Base-by-base conservation (phyloP, 768 basidiomycete genomes). In the Trametes sanguinea region DNA sequence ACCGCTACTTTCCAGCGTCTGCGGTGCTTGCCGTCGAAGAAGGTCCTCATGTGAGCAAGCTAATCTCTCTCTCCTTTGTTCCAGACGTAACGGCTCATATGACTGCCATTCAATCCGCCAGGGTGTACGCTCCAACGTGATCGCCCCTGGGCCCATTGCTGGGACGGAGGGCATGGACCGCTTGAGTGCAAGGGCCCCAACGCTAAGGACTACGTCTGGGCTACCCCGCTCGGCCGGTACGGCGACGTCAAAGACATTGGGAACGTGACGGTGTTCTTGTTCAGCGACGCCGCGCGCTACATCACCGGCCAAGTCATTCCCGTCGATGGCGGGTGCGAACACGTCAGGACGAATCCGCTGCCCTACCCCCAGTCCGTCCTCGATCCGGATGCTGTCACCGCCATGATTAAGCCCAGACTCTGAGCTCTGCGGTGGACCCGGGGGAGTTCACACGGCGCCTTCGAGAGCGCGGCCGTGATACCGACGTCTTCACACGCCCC, bases 81-180 rank as follows among this genome's bases (percentile, higher is more conserved):
- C 56, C 37, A 13, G 27, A 13, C 48, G 29, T 32, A n/a, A 22
- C 48, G 13, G 30, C 48, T 50, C 30, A 50, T 30, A 40, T 40
- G 33, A 46, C 48, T 27, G 2, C 13, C 52, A 2, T 14, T 13
- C 52, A 39, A 40, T 44, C 29, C 33, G 32, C 27, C 57, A 71
- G 72, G 96, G 96, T n/a, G 86, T 98, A 17, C 87, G 95, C 48
- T 92, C 92, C 16, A 97, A 94, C 68, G 85, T 91, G 50, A 86
- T 94, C 67, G 82, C 92, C 3, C 92, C 93, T 4, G 90, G 95
- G 3, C 87, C 91, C 6, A 95, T 96, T 60, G 82, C 70, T 4
- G 85, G 80, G 9, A 97, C 96, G 1, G 93, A 90, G 72, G 89
- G 89, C 56, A 77, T 82, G 74, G 78, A 82, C 63, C 85, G 88